Evolutionary conservation across 345 rosid genomes (phyloP), one percentile per base, ranked within the genome.

Genomic region (Bruguiera sexangula): DNA sequence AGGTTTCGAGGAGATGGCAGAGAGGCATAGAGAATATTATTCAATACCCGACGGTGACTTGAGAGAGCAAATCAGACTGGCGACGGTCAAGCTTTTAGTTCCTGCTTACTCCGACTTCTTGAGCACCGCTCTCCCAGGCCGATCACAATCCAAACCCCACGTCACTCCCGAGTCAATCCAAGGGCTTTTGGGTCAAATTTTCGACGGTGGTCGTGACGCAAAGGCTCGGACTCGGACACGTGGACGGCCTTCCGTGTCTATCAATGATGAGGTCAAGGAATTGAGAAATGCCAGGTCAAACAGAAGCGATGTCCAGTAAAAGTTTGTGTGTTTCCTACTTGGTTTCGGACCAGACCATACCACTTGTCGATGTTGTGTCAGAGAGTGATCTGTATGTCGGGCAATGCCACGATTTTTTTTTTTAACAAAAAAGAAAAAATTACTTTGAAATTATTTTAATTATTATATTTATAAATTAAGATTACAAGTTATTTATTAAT

Each of bases 21-120:
- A 72, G 53, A 79, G 76, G 68, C 88, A 88, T 30, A 53, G 69
- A 58, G 73, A 68, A 60, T 10, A 31, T 26, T 82, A 70, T 58
- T 66, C 52, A 8, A 84, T 88, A 69, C 83, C 81, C 29, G 93
- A 83, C n/a, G 60, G 2, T 15, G 87, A 80, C 74, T 72, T 86
- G 78, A 84, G 87, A 66, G 85, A 71, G 73, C 88, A 88, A 67
- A 80, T 86, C 15, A 76, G 79, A 52, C 82, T 78, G 68, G 81
- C 87, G 6, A 86, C 87, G 0, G 67, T 77, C 63, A 76, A 82
- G 65, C 59, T 84, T 2, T 76, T 88, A 68, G 80, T 80, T 70
- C 79, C 86, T 0, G 85, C 76, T 6, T 86, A 83, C 50, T 30
- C 67, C 15, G 79, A 79, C 68, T 88, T 83, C 72, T 30, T 78